phyloP scores from a whole-genome alignment of 805 yeast species.

The Ogataea henricii region DNA sequence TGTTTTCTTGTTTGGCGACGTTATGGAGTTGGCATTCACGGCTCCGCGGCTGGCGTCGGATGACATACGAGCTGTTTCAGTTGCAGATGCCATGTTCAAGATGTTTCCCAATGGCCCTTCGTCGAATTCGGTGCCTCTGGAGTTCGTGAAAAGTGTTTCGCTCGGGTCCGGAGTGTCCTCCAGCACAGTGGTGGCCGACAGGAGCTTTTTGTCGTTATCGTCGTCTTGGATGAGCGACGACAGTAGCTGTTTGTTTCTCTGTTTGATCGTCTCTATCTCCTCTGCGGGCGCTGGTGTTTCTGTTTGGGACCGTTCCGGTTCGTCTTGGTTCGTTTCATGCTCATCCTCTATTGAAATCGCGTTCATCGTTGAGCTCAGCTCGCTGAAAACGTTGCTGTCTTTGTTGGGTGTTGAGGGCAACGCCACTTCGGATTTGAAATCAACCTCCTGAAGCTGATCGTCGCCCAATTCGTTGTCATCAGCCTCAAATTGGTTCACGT shows the following conservation, averaged over 20 bases:
- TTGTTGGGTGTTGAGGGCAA: slow-evolving; percentile 11
- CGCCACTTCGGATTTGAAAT: slow-evolving; percentile 22
- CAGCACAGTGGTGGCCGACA: slow-evolving; percentile 14
- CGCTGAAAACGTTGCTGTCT: no score
- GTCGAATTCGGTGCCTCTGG: slow-evolving; percentile 9
- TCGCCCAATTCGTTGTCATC: slow-evolving; percentile 19
- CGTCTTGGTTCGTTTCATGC: slow-evolving; percentile 10
- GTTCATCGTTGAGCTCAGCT: slow-evolving; percentile 25
- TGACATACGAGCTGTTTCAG: slow-evolving; percentile 7
- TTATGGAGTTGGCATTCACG: slow-evolving; percentile 6
- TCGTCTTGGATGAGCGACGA: slow-evolving; percentile 46
- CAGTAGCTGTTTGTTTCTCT: slow-evolving; percentile 40
- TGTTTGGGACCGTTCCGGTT: no score
- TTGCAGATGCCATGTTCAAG: slow-evolving; percentile 14
- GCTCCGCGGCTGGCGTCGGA: slow-evolving; percentile 5
- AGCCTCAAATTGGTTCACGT: slow-evolving; percentile 18
- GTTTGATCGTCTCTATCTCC: slow-evolving; percentile 26
- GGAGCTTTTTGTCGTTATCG: slow-evolving; percentile 21
- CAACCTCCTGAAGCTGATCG: slow-evolving; percentile 26
- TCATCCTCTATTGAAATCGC: slow-evolving; percentile 17
- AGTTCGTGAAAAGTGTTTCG: slow-evolving; percentile 19
- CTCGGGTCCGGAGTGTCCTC: slow-evolving; percentile 20
- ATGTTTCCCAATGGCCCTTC: slow-evolving; percentile 27
- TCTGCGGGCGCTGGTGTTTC: slow-evolving; percentile 11
- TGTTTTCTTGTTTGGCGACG: slow-evolving; percentile 43